Conservation (phyloP, 768 basidiomycete genomes). For the Mycena indigotica region DNA sequence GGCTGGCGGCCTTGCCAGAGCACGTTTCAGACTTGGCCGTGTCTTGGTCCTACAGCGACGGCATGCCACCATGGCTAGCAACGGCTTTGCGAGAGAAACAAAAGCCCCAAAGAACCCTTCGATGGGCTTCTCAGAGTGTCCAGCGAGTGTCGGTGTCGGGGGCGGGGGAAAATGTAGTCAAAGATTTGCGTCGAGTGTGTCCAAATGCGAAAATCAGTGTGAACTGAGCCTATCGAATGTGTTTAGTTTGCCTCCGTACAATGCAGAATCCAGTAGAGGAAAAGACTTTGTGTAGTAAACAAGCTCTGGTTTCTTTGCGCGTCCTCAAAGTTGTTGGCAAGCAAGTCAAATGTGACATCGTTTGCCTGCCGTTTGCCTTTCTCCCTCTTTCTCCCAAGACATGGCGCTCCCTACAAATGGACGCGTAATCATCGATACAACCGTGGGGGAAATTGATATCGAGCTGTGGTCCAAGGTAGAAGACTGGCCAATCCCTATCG, state of each 20-base stretch:
- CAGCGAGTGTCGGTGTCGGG: neutral
- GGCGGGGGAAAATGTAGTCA: neutral
- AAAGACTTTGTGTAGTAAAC: too few relatives aligned
- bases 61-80: neutral
- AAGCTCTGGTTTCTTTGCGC: neutral
- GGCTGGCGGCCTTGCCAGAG: neutral
- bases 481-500: neutral
- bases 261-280: too few relatives aligned
- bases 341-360: neutral
- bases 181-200: neutral
- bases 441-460: conserved; percentile 84
- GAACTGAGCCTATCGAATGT: too few relatives aligned
- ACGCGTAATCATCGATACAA: conserved; percentile 85
- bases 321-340: neutral
- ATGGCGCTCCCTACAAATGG: conserved; percentile 89
- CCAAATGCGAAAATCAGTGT: neutral
- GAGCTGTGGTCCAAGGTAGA: conserved; percentile 90
- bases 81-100: neutral
- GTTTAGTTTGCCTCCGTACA: too few relatives aligned
- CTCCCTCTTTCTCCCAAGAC: neutral
- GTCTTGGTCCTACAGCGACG: neutral
- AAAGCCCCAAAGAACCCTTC: neutral
- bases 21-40: neutral
- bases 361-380: too few relatives aligned
- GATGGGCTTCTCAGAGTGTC: neutral